Evolutionary conservation across 2,329 filamentous ascomycete species (phyloP), one percentile per base, ranked within the genome.

Genomic region (Metarhizium robertsii): DNA sequence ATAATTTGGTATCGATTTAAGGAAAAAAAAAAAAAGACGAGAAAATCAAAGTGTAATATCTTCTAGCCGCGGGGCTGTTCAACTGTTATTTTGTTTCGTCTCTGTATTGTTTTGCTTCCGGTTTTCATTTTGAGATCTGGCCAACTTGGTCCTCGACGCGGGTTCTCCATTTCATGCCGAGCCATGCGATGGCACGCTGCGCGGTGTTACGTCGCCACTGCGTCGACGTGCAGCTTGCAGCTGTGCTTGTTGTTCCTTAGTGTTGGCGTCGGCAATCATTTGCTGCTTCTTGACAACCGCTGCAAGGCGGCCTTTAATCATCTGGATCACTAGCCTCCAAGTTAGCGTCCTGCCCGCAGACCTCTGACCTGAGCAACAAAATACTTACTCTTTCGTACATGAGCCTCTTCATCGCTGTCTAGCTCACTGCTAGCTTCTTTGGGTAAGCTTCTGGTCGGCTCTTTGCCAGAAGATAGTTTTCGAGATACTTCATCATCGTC

Each of bases 331-430:
- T 84, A 40, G 48, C 3, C 11, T 13, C 18, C 25, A 30, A 55
- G 61, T 73, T 60, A 70, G 63, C 40, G 18, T 20, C 13, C 20
- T n/a, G 16, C 25, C 14, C 13, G 2, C 16, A 7, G 32, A 34
- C 32, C 6, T 34, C 32, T 34, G 7, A 11, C 5, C 32, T 34
- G 10, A 34, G 32, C 32, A 3, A 34, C 6, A 16, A 13, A 8
- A 14, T 18, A 68, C 82, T 75, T 77, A 91, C 88, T 83, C 69
- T 86, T 89, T 62, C 86, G 75, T 54, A 92, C 84, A 53, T 85
- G 81, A 64, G 86, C 80, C 64, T 88, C 81, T 68, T 92, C 88
- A 61, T 90, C 87, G 56, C 75, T 75, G 69, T 88, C 85, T 61
- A 72, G 79, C 64, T 77, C 79, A 60, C 70, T 79, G 64, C 68